Evolutionary conservation across 2,329 filamentous ascomycete species (phyloP).

Genomic region (Penicillium aurantiogriseum): DNA sequence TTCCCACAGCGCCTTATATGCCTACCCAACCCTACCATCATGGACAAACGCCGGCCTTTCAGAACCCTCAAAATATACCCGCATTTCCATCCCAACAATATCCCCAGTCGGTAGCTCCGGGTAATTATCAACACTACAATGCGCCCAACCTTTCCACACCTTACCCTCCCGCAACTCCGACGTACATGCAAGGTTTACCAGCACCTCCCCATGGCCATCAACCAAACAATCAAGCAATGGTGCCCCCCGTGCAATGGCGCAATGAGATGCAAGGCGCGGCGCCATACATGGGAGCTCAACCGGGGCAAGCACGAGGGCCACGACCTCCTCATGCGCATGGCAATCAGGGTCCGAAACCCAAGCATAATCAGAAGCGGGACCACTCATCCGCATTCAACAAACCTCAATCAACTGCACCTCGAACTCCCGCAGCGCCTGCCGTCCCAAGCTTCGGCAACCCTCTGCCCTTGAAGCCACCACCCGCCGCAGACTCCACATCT

Average conservation of each 20-base stretch:
- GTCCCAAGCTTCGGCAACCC: constrained; percentile 47
- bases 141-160: constrained; percentile 21
- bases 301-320: constrained; percentile 27
- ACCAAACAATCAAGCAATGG: constrained; percentile 41
- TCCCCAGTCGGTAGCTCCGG: constrained; percentile 24
- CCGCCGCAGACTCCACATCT: constrained; percentile 30
- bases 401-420: constrained; percentile 30
- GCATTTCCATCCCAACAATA: constrained; percentile 28
- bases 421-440: constrained; percentile 41
- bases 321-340: constrained; percentile 25
- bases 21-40: constrained; percentile 27
- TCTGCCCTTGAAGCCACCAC: constrained; percentile 44
- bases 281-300: constrained; percentile 43
- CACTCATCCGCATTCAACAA: constrained; percentile 39
- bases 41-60: constrained; percentile 24
- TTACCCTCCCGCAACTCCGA: constrained; percentile 21
- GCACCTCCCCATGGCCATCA: constrained; percentile 25
- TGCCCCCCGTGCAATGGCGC: constrained; percentile 57
- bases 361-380: constrained; percentile 37
- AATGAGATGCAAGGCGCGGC: constrained; percentile 53
- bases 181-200: constrained; percentile 20
- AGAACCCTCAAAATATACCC: constrained; percentile 21
- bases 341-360: constrained; percentile 24
- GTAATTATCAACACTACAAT: constrained; percentile 32
- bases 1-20: constrained; percentile 27